These are phyloP conservation scores for Protomyces arabidopsidicola DNA, from an alignment of 1,139 yeast genomes.

Conservation along the genomic window DNA sequence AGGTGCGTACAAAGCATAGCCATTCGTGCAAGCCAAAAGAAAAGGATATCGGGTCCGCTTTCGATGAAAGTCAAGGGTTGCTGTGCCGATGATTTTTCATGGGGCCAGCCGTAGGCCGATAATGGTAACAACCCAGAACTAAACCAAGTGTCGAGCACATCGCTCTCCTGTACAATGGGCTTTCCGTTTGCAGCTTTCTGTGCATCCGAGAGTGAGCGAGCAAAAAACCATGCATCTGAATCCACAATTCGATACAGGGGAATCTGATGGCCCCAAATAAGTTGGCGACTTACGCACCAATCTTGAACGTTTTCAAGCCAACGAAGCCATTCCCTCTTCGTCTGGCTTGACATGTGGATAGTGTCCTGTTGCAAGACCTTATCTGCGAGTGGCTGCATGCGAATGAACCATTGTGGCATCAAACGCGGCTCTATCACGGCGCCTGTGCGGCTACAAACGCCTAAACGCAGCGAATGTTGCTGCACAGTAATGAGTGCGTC, in stretches of 20 bases:
- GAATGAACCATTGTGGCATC: constrained; percentile 30
- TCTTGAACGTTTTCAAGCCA: constrained; percentile 29
- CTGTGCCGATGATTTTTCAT: constrained; percentile 54
- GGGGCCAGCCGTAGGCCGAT: constrained; percentile 33
- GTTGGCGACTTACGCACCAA: constrained; percentile 31
- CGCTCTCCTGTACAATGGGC: constrained; percentile 27
- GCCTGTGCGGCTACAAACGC: constrained; percentile 30
- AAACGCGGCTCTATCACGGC: constrained; percentile 28
- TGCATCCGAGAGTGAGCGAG: constrained; percentile 19
- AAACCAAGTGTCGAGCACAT: constrained; percentile 31
- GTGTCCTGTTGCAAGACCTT: constrained; percentile 3
- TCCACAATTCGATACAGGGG: constrained; percentile 24
- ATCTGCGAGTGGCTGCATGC: constrained; percentile 26
- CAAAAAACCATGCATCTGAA: constrained; percentile 28
- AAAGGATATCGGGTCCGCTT: constrained; percentile 30
- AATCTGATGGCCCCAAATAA: constrained; percentile 30
- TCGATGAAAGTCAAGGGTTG: constrained; percentile 24
- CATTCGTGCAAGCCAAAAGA: constrained; percentile 31
- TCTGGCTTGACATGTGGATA: not conserved
- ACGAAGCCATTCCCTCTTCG: constrained; percentile 25
- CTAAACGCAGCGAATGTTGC: constrained; percentile 11
- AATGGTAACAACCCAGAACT: constrained; percentile 30
- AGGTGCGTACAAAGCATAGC: constrained; percentile 30
- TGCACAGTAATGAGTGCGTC: constrained; percentile 3
- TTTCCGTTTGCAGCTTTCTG: constrained; percentile 5